Base-by-base conservation (phyloP, 768 basidiomycete species). In the Tylopilus plumbeoviolaceoides region DNA sequence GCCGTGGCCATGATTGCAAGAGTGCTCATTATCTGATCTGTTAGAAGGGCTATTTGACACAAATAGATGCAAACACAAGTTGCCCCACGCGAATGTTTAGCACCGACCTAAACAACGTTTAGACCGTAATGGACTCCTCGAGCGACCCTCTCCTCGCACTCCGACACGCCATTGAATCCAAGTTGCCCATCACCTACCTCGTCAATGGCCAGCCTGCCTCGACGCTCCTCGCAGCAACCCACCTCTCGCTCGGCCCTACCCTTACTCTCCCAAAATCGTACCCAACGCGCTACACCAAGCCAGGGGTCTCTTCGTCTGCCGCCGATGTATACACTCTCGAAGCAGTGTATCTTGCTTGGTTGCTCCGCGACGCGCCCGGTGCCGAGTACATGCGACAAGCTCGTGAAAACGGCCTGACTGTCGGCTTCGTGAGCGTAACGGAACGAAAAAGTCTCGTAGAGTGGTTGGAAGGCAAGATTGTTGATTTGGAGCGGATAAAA, bases 341-440 rank as follows among this genome's bases (percentile, higher is more conserved):
- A 48, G 87, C 91, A 2, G 75, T 98, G 9, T 87, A 89, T 60
- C 76, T 95, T n/a, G 86, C 88, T 27, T 98, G 87, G 88, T 72
- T 84, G 4, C 76, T 87, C 30, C 75, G 81, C 43, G 89, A 91
- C 65, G 81, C 82, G 0, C 75, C 82, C 0, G 82, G 84, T 28
- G 89, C 87, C 15, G 91, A 95, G 58, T 98, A 98, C 72, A 84
- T 95, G 82, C 87, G 85, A 64, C 85, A 89, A 61, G 85, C 87
- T 2, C 76, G 90, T 50, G 87, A 89, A 62, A 78, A 78, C 40
- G 88, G 90, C 1, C 71, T 93, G 28, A 75, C 81, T 2, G 78
- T 83, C 36, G 86, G 87, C 0, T 81, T 92, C 65, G 91, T 98
- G 36, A 85, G 88, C 59, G 83, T 92, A 31, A 91, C 91, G 3